Evolutionary conservation across 768 basidiomycete species (phyloP), one percentile per base, ranked within the genome.

Genomic region (Pulveroboletus sp.): DNA sequence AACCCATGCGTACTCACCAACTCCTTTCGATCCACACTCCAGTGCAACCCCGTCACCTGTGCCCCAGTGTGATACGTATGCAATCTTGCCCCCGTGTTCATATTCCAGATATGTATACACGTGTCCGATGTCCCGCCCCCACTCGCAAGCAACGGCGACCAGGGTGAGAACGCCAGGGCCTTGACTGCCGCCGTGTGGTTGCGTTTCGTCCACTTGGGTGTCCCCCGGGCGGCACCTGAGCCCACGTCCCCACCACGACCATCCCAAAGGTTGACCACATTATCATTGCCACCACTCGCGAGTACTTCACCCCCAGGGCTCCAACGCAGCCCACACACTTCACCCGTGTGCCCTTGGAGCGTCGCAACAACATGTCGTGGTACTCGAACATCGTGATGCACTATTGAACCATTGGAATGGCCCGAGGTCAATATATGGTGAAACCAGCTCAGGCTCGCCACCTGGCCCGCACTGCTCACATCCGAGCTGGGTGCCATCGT

Each of bases 191-290:
- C 93, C 0, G 87, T 89, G 65, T 95, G 93, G 64, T 90, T 93
- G 40, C 86, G 73, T 69, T 94, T 93, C 21, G 87, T 89, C 89
- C 90, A 93, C 63, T 92, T 93, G 0, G 92, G 83, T 63, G 69
- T 77, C 3, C 78, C 82, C 15, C 79, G 66, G 4, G 78, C 71
- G 53, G 74, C 72, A 4, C 67, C 73, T 1, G 63, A 56, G 43
- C 43, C 47, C 55, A 77, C 77, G 53, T 81, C 79, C 0, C 81
- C 80, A 0, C 89, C 73, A 47, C 89, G 78, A 6, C 86, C 89
- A 58, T 99, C 95, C 95, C 95, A 99, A 43, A 96, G 86, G 62
- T 96, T 95, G 47, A 98, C 93, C 17, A 96, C 93, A 56, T 98
- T 97, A 68, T 98, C 96, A 63, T 98, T 96, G 0, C 93, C 95